phyloP scores from a whole-genome alignment of 2,329 filamentous ascomycete species.

The Trichoderma koningiopsis region DNA sequence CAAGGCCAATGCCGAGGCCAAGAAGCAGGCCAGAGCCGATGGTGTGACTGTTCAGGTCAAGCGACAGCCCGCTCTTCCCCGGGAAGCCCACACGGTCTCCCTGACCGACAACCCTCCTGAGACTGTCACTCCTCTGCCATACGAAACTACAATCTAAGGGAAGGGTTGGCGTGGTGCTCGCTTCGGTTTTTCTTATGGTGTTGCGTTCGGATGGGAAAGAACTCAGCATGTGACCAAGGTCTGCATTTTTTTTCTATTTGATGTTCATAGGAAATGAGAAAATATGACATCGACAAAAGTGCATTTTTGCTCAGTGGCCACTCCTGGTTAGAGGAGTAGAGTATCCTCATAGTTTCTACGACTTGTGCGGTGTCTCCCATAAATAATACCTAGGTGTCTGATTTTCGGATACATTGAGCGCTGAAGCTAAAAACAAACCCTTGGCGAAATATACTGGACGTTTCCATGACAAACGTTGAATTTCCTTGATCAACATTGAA shows the following conservation, averaged over 20 bases:
- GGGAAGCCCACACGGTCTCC: constrained; percentile 77
- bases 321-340: not conserved
- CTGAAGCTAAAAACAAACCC: not conserved
- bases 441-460: not conserved
- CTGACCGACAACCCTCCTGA: constrained; percentile 83
- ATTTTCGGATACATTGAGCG: not conserved
- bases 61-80: constrained; percentile 79
- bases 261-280: constrained; percentile 46
- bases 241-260: constrained; percentile 41
- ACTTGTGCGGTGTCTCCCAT: not conserved
- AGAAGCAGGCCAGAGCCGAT: constrained; percentile 88
- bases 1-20: constrained; percentile 92
- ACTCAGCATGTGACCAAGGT: constrained; percentile 46
- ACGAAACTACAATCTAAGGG: constrained; percentile 96
- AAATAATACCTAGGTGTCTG: not conserved
- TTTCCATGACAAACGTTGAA: not conserved
- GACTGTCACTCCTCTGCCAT: constrained; percentile 87
- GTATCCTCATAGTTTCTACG: constrained; percentile 3
- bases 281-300: constrained; percentile 38
- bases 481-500: not conserved
- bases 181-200: constrained; percentile 46
- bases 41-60: constrained; percentile 90
- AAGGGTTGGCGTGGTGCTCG: constrained; percentile 36
- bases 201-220: constrained; percentile 49
- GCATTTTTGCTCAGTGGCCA: constrained; percentile 3